phyloP scores from a whole-genome alignment of 2,329 filamentous ascomycete genomes.

The Fusarium duplospermum region DNA sequence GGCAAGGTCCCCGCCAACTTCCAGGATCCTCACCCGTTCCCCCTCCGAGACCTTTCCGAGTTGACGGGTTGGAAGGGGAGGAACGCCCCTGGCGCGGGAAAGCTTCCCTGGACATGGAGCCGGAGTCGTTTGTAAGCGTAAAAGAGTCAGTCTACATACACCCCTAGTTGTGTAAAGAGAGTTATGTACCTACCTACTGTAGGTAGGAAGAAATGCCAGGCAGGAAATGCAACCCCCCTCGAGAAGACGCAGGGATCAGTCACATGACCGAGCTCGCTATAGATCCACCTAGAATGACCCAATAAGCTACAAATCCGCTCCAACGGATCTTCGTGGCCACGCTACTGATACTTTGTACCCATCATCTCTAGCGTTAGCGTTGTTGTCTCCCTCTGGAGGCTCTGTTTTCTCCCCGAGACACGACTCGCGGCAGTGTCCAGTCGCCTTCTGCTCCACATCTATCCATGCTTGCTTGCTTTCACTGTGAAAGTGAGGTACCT shows the following conservation, averaged over 20 bases:
- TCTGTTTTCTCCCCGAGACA: conserved; percentile 17
- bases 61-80: conserved; percentile 37
- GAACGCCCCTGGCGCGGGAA: conserved; percentile 35
- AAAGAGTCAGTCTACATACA: not conserved
- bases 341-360: not conserved
- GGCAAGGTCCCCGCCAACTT: conserved; percentile 32
- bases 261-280: conserved; percentile 25
- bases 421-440: not conserved
- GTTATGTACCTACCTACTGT: too few species aligned
- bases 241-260: conserved; percentile 5
- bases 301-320: conserved; percentile 15
- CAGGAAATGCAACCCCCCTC: not conserved
- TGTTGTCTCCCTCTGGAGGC: conserved; percentile 22
- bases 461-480: not conserved
- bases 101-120: conserved; percentile 40
- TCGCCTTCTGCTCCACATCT: not conserved
- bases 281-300: conserved; percentile 3
- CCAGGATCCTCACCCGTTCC: conserved; percentile 37
- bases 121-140: conserved; percentile 25
- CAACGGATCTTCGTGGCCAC: conserved; percentile 7
- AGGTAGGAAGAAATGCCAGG: not conserved
- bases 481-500: not conserved
- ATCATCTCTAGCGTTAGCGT: conserved; percentile 6
- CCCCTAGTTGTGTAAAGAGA: not conserved
- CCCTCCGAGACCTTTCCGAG: conserved; percentile 31